Evolutionary conservation across 1,284 basidiomycete genomes (phyloP).

Genomic region (Puccinia coronata): DNA sequence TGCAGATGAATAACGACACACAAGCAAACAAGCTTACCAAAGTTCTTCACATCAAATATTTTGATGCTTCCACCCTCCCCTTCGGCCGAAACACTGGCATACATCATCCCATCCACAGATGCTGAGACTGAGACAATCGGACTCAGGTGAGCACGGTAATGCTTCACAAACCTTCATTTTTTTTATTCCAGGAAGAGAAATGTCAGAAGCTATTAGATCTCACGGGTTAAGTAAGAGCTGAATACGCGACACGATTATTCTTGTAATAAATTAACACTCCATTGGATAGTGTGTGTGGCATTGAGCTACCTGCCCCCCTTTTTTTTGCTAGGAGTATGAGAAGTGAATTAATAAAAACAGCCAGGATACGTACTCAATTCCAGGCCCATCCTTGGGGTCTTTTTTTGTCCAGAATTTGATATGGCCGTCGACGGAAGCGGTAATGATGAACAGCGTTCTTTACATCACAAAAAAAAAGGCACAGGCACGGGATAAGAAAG

Average conservation of each 20-base stretch:
- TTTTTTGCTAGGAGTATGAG: background rate
- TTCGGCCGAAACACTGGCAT: constrained; percentile 68
- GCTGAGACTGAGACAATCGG: constrained; percentile 77
- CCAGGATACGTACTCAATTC: constrained; percentile 57
- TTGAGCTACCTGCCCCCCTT: too few species aligned
- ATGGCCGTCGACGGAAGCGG: constrained; percentile 91
- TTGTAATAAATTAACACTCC: too few species aligned
- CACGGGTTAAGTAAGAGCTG: too few species aligned
- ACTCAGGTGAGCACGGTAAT: constrained; percentile 76
- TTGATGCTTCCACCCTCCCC: constrained; percentile 73
- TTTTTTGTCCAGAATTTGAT: constrained; percentile 99
- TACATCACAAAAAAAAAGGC: constrained; percentile 19
- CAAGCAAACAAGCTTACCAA: constrained; percentile 67
- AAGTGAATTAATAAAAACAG: constrained; percentile 9
- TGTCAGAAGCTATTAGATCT: too few species aligned
- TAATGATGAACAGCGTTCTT: constrained; percentile 91
- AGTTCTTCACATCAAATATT: constrained; percentile 96
- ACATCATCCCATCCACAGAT: constrained; percentile 88
- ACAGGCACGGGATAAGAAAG: too few species aligned
- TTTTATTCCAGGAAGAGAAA: constrained; percentile 4
- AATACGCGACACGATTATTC: too few species aligned
- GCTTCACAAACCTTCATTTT: constrained; percentile 50
- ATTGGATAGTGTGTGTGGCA: too few species aligned
- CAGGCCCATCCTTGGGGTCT: constrained; percentile 58
- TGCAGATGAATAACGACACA: background rate